phyloP scores from a whole-genome alignment of 306 rosid species.

The Neltuma alba region DNA sequence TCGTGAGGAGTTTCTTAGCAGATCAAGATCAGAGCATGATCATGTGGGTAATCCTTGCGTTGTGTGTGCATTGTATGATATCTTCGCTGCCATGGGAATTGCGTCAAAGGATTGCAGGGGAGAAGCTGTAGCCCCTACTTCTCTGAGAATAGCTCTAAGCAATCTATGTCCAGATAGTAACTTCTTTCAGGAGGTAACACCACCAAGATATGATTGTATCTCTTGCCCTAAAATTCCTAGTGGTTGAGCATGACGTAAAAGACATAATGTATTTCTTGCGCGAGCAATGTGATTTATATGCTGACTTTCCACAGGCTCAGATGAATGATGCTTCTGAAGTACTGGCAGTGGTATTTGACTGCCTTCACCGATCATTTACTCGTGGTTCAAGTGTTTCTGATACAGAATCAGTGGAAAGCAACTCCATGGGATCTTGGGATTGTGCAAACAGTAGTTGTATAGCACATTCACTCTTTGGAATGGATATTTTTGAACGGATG shows the following conservation, averaged over 20 bases:
- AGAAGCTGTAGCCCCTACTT: constrained; percentile 93
- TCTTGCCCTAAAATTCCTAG: constrained; percentile 1
- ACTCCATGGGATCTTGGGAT: constrained; percentile 78
- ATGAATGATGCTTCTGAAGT: constrained; percentile 99
- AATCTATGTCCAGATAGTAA: constrained; percentile 84
- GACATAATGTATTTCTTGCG: constrained; percentile 26
- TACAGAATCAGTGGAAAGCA: constrained; percentile 69
- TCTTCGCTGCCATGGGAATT: constrained; percentile 68
- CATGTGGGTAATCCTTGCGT: constrained; percentile 96
- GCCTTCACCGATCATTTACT: constrained; percentile 88
- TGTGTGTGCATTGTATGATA: constrained; percentile 87
- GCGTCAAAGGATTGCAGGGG: constrained; percentile 64
- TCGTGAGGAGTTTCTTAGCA: constrained; percentile 76
- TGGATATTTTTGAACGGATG: constrained; percentile 91
- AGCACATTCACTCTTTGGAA: constrained; percentile 89
- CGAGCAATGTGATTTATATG: constrained; percentile 40
- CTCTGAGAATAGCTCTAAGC: constrained; percentile 92
- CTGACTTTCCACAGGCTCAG: constrained; percentile 71
- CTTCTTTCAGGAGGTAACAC: constrained; percentile 91
- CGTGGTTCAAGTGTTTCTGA: constrained; percentile 60
- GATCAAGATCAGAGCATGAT: constrained; percentile 76
- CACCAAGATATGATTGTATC: constrained; percentile 4
- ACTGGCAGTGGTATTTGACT: constrained; percentile 78
- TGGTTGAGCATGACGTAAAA: constrained; percentile 18
- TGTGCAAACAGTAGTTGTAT: constrained; percentile 77